Evolutionary conservation across 345 rosid species (phyloP), one percentile per base, ranked within the genome.

Genomic region (Corchorus olitorius): DNA sequence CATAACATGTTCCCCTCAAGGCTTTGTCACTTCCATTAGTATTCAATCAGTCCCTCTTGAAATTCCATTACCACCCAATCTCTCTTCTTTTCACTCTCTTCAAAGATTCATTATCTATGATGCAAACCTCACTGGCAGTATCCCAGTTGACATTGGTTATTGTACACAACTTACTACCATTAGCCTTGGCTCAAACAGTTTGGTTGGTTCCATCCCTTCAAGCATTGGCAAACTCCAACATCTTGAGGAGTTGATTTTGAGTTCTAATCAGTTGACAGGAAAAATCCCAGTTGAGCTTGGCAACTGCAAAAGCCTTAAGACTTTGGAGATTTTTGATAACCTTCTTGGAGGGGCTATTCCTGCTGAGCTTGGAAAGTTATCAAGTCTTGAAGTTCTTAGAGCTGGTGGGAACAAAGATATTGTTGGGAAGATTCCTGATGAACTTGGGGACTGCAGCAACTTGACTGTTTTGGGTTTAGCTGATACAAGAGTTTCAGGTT

Each of bases 391-490:
- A 89, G 87, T 78, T 73, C 82, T 96, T 53, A 88, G 99, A 81
- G 90, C 83, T 7, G 99, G 99, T 22, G 98, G 97, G 27, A 96
- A 93, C 87, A 87, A 85, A 66, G 97, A 89, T 59, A 79, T 96
- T 63, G 83, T 75, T 22, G 98, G 97, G 6, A 76, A 72, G 70
- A 86, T 96, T 81, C 99, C 99, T 76, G 81, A 62, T 49, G 91
- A 91, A 88, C 83, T 96, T 16, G 93, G 94, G 75, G 88, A 88
- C 13, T 93, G 97, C 83, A 81, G 77, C 33, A 93, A 91, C 53
- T 80, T 96, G 86, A 89, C 94, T 27, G 90, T 81, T 53, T 85
- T 93, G 77, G 99, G 99, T 16, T 76, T 92, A 65, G 94, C 98
- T 11, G 97, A 92, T 15, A 93, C 99, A 0, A 76, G 80, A 72